A percentile compares a stretch with the other conserved stretches of the same genome.
These are phyloP conservation scores for Houttuynia cordata DNA, from an alignment of 164 flowering plant genomes.

Conservation along the genomic window DNA sequence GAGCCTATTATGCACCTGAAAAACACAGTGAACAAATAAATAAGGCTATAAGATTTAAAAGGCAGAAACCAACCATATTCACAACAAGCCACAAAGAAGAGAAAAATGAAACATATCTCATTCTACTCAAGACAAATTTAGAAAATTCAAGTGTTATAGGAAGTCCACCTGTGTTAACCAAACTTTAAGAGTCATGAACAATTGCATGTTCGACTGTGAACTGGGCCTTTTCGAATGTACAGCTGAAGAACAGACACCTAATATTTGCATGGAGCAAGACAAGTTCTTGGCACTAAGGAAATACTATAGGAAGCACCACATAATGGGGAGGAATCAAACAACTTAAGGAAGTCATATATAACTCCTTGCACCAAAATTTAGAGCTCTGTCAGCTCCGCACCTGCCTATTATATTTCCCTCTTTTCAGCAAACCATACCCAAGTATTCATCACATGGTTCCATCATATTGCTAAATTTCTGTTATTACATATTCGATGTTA, in stretches of 20 bases:
- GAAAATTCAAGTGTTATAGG: too few relatives aligned
- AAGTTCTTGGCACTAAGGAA: not conserved
- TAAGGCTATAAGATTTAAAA: not conserved
- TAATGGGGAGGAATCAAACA: not conserved
- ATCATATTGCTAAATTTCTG: too few relatives aligned
- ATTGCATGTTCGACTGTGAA: not conserved
- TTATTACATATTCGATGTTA: too few relatives aligned
- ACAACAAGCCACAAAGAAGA: not conserved
- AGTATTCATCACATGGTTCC: too few relatives aligned
- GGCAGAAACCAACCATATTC: not conserved
- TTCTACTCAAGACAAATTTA: too few relatives aligned
- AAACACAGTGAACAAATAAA: conserved; percentile 1
- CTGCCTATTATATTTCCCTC: too few relatives aligned
- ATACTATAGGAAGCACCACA: not conserved
- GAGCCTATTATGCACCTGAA: conserved; percentile 86
- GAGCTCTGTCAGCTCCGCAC: too few relatives aligned
- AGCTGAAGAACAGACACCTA: not conserved
- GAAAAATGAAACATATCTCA: not conserved
- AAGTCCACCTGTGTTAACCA: not conserved
- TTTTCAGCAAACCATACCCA: too few relatives aligned
- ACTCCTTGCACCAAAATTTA: too few relatives aligned
- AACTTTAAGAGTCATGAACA: not conserved
- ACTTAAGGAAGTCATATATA: too few relatives aligned
- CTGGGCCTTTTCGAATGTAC: not conserved
- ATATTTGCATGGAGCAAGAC: not conserved